Base-by-base conservation (phyloP, 2,329 filamentous ascomycete genomes). In the Fusarium kyushuense region DNA sequence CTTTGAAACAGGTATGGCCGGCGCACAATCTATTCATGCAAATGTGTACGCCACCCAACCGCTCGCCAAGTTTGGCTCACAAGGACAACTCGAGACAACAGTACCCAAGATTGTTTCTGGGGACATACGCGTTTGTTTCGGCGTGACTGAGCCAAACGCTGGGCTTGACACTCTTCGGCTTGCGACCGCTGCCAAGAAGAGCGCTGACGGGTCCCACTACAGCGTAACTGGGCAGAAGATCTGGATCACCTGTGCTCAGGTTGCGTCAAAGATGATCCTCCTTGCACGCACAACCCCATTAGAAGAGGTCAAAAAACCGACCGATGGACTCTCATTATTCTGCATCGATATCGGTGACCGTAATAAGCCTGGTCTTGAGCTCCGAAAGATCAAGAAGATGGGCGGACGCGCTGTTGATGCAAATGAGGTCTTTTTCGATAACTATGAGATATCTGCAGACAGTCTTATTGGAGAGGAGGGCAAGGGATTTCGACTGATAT, bases 341-440 rank as follows among this genome's bases (percentile, higher is more conserved):
- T 96, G 90, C 73, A 93, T 96, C 60, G 88, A 92, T 60, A 84
- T 96, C 17, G 33, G 33, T 6, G 87, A 95, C 75, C 84, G 84
- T 19, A 75, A 75, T 0, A 79, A 84, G 5, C 85, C 90, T 0
- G 84, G 85, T 0, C 80, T 95, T 2, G 86, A 90, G 12, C 81
- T 96, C 74, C 87, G 87, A 41, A 87, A 82, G 73, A 96, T 96
- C 70, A 89, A 87, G 78, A 96, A 96, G 77, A 96, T 96, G 92
- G 93, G 93, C 9, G 91, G 92, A 0, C 83, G 92, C 14, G 92
- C 92, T 0, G 88, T 96, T 2, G 92, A 96, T 72, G 92, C 92
- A 1, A 96, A 96, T 70, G 92, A 96, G 75, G 90, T 96, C 3
- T 96, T 96, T 77, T 96, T 96, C 75, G 92, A 96, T 76, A 87